Base-by-base conservation (phyloP, 2,329 filamentous ascomycete species). In the Madurella mycetomatis region DNA sequence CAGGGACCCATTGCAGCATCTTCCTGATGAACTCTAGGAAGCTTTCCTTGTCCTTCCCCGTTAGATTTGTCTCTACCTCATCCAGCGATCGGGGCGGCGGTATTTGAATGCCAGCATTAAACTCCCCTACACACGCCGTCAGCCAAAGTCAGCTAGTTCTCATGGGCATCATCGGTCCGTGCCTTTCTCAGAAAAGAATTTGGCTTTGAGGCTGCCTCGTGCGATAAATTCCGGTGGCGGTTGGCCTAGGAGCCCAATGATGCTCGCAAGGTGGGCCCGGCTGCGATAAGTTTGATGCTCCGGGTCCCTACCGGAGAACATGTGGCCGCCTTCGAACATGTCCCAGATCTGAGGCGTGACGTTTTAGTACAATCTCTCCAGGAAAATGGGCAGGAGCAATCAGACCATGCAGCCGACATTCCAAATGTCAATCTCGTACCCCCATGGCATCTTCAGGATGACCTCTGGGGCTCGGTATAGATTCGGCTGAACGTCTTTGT, bases 381-480 rank as follows among this genome's bases (percentile, higher is more conserved):
- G 39, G 17, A 39, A 37, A 39, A 52, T 34, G 43, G 16, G 34
- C 45, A 41, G 70, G 66, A 67, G 25, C 25, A 25, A 4, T 25
- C 25, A 78, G n/a, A n/a, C 76, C 77, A 80, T 72, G 51, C 72
- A 75, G 9, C 76, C 77, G 3, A 70, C 68, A 53, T 76, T 79
- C 78, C 78, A 82, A 49, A 82, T 75, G 64, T 82, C 77, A 13
- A 77, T 67, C 16, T 69, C 66, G 49, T 73, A 76, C 0, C 66
- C 66, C 78, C 77, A 81, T 1, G 71, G 69, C 2, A 60, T 66
- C 60, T 69, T 60, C 0, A 81, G 53, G 5, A 80, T 77, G 9
- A 80, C 75, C 55, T 82, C 73, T 0, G 72, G 72, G 1, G 70
- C 66, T 44, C 74, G 61, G 60, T 76, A 76, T 9, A 72, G 56